Conservation (phyloP, 192 early-diverging fungal species). For the Blastocladiella britannica region DNA sequence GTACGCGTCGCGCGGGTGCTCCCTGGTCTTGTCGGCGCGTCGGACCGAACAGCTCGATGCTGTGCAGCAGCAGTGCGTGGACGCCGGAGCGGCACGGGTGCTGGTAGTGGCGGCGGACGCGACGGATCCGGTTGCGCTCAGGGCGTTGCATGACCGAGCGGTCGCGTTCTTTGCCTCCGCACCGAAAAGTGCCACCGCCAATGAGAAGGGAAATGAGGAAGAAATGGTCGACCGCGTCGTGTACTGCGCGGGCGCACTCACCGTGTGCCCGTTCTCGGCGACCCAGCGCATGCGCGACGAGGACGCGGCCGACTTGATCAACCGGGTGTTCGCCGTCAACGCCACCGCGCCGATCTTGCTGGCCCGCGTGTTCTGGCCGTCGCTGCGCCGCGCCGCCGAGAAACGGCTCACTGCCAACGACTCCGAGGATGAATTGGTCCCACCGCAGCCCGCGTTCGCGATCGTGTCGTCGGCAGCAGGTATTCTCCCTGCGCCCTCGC, state of each 20-base stretch:
- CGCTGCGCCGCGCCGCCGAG: constrained; percentile 20
- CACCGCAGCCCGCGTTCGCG: constrained; percentile 25
- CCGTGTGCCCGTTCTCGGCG: constrained; percentile 37
- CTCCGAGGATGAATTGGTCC: constrained; percentile 9
- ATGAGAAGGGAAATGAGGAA: too few species aligned
- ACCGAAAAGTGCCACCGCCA: constrained; percentile 5
- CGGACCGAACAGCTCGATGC: constrained; percentile 24
- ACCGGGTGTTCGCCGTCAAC: constrained; percentile 34
- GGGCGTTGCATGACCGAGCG: neutral
- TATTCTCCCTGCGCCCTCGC: constrained; percentile 48
- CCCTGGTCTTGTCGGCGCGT: constrained; percentile 42
- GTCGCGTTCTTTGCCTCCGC: neutral
- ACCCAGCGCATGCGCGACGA: constrained; percentile 7
- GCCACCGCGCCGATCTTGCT: constrained; percentile 27
- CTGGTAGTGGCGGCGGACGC: constrained; percentile 15
- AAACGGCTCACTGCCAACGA: constrained; percentile 10
- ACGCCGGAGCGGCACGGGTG: constrained; percentile 16
- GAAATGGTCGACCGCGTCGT: constrained; percentile 58
- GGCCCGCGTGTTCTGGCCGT: constrained; percentile 29
- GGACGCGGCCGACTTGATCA: constrained; percentile 9
- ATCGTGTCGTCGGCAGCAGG: constrained; percentile 59
- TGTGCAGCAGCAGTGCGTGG: constrained; percentile 21
- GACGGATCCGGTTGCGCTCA: constrained; percentile 10
- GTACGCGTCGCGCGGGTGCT: constrained; percentile 39
- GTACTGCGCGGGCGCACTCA: constrained; percentile 54